These are phyloP conservation scores for Ceratocystiopsis minuta DNA, from an alignment of 2,329 filamentous ascomycete species.

Conservation along the genomic window DNA sequence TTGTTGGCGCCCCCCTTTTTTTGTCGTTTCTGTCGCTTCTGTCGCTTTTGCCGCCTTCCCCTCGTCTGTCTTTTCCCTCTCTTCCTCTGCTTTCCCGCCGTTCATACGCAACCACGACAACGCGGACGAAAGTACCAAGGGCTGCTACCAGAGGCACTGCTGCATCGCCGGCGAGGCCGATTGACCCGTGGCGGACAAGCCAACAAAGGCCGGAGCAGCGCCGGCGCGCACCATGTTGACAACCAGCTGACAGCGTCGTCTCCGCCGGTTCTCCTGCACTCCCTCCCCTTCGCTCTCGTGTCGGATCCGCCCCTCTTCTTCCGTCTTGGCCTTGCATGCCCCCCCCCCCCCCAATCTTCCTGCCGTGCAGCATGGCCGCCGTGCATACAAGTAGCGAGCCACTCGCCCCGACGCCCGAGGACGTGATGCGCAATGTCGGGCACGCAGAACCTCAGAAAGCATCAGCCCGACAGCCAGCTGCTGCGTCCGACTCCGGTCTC, in stretches of 20 bases:
- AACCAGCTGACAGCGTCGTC: no score
- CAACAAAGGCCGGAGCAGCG: no score
- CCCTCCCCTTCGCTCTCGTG: neutral
- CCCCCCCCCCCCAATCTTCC: no score
- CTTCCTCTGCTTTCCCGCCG: neutral
- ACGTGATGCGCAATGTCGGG: constrained; percentile 3
- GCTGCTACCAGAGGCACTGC: no score
- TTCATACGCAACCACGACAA: neutral
- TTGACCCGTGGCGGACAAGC: no score
- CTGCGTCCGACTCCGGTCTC: constrained; percentile 4
- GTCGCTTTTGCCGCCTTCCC: neutral
- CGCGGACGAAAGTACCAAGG: no score
- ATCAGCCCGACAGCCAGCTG: constrained; percentile 1
- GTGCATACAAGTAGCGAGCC: constrained; percentile 11
- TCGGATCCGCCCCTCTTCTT: constrained; percentile 3
- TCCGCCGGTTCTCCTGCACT: neutral
- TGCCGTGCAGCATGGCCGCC: constrained; percentile 8
- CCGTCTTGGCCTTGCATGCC: constrained; percentile 9
- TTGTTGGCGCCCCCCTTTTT: neutral
- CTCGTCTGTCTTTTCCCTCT: neutral
- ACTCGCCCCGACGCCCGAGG: constrained; percentile 5
- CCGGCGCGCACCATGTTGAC: no score
- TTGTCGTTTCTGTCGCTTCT: neutral
- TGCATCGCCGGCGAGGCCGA: no score
- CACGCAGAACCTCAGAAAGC: neutral